phyloP scores from a whole-genome alignment of 2,329 filamentous ascomycete genomes.

The Stagonosporopsis rhizophila region DNA sequence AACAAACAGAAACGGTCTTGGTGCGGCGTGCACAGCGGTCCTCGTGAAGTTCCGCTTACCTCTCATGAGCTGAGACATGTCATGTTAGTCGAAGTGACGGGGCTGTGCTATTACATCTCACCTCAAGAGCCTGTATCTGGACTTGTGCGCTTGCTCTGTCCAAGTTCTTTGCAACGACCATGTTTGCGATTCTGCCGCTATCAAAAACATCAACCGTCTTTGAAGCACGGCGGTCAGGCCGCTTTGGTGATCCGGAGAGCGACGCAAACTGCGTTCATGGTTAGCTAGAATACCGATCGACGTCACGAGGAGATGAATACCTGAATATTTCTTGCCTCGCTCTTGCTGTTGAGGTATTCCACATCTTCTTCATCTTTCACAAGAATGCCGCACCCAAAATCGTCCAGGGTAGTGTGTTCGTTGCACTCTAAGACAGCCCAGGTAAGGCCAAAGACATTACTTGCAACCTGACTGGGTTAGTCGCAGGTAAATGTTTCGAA shows the following conservation, averaged over 20 bases:
- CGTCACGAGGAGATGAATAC: not conserved
- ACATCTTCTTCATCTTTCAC: conserved; percentile 41
- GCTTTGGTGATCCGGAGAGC: conserved; percentile 26
- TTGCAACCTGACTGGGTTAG: conserved; percentile 64
- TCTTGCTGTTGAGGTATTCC: conserved; percentile 31
- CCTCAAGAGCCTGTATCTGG: conserved; percentile 78
- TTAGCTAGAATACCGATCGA: conserved; percentile 12
- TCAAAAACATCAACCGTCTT: conserved; percentile 48
- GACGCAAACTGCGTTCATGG: conserved; percentile 21
- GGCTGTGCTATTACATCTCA: conserved; percentile 28
- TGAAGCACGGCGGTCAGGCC: conserved; percentile 36
- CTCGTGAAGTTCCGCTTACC: conserved; percentile 79
- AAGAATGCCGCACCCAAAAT: conserved; percentile 77
- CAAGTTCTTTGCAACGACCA: conserved; percentile 82
- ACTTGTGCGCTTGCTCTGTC: conserved; percentile 75
- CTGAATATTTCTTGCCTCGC: conserved; percentile 2
- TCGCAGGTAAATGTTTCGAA: not conserved
- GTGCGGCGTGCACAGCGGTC: conserved; percentile 74
- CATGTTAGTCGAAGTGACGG: conserved; percentile 11
- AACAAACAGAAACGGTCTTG: conserved; percentile 80
- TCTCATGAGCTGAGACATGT: conserved; percentile 72
- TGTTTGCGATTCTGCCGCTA: conserved; percentile 72
- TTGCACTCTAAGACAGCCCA: conserved; percentile 76
- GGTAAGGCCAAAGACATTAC: conserved; percentile 74
- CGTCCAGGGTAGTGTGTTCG: conserved; percentile 75